Evolutionary conservation across 2,329 filamentous ascomycete species (phyloP), one percentile per base, ranked within the genome.

Genomic region (Cladorrhinum sp.): DNA sequence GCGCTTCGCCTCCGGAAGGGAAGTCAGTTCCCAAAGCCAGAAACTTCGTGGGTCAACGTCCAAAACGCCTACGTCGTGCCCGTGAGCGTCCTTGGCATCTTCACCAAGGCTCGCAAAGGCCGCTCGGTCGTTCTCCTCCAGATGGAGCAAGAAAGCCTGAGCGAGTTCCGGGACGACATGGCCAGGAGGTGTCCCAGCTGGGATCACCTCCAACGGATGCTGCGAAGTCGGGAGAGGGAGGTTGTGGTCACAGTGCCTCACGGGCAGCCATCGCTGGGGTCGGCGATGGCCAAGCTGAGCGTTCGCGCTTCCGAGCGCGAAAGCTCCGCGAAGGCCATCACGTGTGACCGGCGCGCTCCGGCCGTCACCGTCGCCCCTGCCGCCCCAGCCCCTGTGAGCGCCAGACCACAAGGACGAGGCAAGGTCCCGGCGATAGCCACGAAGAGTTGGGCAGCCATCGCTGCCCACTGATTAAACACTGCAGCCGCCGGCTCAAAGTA

Each of bases 11-110:
- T n/a, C 36, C 14, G 36, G 36, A 9, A 9, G 60, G 26, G 26
- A 28, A 20, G 21, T 21, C n/a, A 64, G 26, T 36, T 70, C 62
- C 66, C 67, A 18, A 70, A 70, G 58, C 61, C 64, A 0, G 26
- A 28, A 20, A 46, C 68, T 2, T 65, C 62, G 24, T 70, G 69
- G 69, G 64, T 70, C n/a, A 62, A 70, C 42, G 33, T 64, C 54
- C 59, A 51, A 20, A 52, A n/a, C 51, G 63, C 58, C 24, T 68
- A 23, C 18, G 59, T 66, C 3, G 69, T 70, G 12, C 68, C 68
- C 9, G 16, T 62, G 16, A 50, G 23, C 8, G 63, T 65, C 5
- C 61, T 70, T 3, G 42, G 48, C 6, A 7, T n/a, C 20, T 70
- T 67, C 63, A 55, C 59, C 50, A 64, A 63, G 57, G 39, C 61